Conservation (phyloP, 495 filamentous ascomycete species). For the Annulohypoxylon nitens region DNA sequence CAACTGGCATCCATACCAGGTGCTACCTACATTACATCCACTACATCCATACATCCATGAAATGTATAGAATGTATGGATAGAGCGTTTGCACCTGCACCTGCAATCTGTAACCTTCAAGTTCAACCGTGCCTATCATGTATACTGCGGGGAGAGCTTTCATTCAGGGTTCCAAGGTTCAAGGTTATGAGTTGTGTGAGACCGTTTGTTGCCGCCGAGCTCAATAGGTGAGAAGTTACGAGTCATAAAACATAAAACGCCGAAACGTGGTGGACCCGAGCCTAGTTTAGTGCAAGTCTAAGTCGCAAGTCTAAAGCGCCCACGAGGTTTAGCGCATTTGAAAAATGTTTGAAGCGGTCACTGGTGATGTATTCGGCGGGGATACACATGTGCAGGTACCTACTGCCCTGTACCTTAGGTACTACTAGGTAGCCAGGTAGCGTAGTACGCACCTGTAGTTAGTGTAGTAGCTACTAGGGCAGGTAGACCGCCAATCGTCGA, state of each 20-base stretch:
- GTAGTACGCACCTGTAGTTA: too few relatives aligned
- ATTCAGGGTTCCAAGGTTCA: too few relatives aligned
- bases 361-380: constrained; percentile 35
- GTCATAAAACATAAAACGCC: constrained; percentile 12
- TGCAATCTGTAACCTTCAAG: background rate
- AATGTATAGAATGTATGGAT: background rate
- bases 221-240: constrained; percentile 7
- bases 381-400: background rate
- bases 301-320: constrained; percentile 6
- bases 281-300: constrained; percentile 2
- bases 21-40: background rate
- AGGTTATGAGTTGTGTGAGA: background rate
- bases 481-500: constrained; percentile 34
- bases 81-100: constrained; percentile 1
- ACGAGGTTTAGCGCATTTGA: constrained; percentile 9
- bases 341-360: background rate
- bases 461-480: background rate
- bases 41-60: too few relatives aligned
- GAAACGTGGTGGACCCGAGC: constrained; percentile 11
- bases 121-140: background rate
- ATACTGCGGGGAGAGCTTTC: too few relatives aligned
- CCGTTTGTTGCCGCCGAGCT: background rate
- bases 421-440: too few relatives aligned
- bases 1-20: too few relatives aligned
- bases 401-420: background rate